Base-by-base conservation (phyloP, 192 early-diverging fungal genomes). In the Mortierella hygrophila region DNA sequence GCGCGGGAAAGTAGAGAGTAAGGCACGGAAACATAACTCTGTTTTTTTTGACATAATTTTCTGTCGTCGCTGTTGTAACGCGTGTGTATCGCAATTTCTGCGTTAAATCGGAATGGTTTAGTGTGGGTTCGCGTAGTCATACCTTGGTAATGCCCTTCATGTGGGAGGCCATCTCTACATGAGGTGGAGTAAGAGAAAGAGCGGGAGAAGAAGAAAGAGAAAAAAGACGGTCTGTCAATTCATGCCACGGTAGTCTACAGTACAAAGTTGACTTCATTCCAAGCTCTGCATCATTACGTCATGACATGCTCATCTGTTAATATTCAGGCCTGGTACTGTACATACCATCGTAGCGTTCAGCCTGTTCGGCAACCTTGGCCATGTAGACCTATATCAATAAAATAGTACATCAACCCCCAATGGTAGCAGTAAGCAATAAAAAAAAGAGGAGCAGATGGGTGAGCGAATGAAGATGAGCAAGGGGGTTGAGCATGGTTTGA, bases 331-430 rank as follows among this genome's bases (percentile, higher is more conserved):
- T n/a, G 23, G n/a, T 69, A 13, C 35, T 5, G 3, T 2, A 41
- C 71, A 85, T 93, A 96, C 96, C 96, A 85, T 97, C 96, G 89
- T 98, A 98, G 80, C 97, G 93, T 91, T 98, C 97, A 73, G 97
- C 96, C 90, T 99, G 98, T 92, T 99, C 98, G 83, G 97, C 95
- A 87, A 99, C 95, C 94, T 98, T 98, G 92, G 97, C 97, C 96
- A 97, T 97, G 94, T 98, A 99, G 79, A 97, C 98, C 90, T 95
- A 94, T 89, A 47, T 18, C 29, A 44, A 23, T 38, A 42, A 21
- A 70, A 42, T 44, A 42, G 41, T 46, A 16, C 15, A 72, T 20
- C 49, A 20, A 52, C 5, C 23, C 40, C 15, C 9, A 70, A 6
- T 23, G 35, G 21, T 5, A 40, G 23, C 18, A 70, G 69, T 11